phyloP scores from a whole-genome alignment of 495 filamentous ascomycete species.

The Friedmanniomyces simplex region DNA sequence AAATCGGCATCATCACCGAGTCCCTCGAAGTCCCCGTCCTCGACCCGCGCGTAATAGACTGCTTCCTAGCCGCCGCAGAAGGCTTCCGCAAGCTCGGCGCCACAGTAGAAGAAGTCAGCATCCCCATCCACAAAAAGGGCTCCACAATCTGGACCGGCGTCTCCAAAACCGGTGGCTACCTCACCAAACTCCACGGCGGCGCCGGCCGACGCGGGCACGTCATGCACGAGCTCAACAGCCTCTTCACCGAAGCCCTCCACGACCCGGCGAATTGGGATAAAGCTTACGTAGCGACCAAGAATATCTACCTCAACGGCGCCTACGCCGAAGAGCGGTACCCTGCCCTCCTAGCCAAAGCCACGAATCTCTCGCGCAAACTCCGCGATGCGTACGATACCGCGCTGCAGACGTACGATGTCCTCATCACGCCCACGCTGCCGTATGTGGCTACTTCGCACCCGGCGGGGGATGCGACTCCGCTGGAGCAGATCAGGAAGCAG shows the following conservation, averaged over 20 bases:
- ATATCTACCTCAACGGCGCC: conserved; percentile 25
- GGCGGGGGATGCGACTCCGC: conserved; percentile 12
- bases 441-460: conserved; percentile 30
- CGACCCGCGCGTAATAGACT: conserved; percentile 34
- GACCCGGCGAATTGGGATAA: conserved; percentile 19
- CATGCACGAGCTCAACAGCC: conserved; percentile 35
- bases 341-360: conserved; percentile 32
- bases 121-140: conserved; percentile 41
- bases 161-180: conserved; percentile 35
- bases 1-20: conserved; percentile 43
- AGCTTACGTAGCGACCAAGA: conserved; percentile 23
- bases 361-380: conserved; percentile 35
- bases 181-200: conserved; percentile 33
- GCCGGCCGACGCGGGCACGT: conserved; percentile 33
- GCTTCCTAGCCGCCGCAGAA: conserved; percentile 36
- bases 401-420: conserved; percentile 36
- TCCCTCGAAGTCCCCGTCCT: conserved; percentile 38
- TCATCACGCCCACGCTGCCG: conserved; percentile 37
- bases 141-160: conserved; percentile 44
- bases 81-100: conserved; percentile 43
- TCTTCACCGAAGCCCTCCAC: conserved; percentile 15
- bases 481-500: conserved; percentile 22
- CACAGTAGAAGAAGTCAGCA: conserved; percentile 39
- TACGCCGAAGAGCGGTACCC: conserved; percentile 27
- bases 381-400: conserved; percentile 38